Evolutionary conservation across 1,284 basidiomycete species (phyloP).

Genomic region (Irpex sp.): DNA sequence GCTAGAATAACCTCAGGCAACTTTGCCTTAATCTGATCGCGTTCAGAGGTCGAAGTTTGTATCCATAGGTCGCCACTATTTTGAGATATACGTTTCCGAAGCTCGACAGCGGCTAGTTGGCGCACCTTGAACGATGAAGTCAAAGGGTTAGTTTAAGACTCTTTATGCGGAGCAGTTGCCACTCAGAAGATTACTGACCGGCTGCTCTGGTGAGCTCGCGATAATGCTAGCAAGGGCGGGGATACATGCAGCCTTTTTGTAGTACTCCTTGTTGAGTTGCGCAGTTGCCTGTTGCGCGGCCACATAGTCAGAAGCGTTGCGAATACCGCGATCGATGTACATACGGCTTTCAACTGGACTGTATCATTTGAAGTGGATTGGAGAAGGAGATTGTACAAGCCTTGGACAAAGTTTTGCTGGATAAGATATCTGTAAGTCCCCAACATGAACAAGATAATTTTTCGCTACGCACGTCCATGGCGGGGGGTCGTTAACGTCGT

Average conservation of each 20-base stretch:
- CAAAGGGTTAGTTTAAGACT: constrained; percentile 67
- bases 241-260: constrained; percentile 89
- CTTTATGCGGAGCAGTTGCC: constrained; percentile 28
- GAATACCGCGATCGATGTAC: constrained; percentile 25
- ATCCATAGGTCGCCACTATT: constrained; percentile 87
- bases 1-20: constrained; percentile 78
- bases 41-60: constrained; percentile 64
- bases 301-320: constrained; percentile 3
- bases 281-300: constrained; percentile 73
- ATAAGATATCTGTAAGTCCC: constrained; percentile 1
- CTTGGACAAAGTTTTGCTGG: constrained; percentile 70
- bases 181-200: constrained; percentile 40
- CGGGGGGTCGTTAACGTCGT: constrained; percentile 14
- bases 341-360: constrained; percentile 80
- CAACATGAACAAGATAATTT: neutral
- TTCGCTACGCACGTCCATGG: constrained; percentile 26
- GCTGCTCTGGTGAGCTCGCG: constrained; percentile 75
- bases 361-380: constrained; percentile 89
- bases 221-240: constrained; percentile 90
- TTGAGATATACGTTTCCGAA: constrained; percentile 87
- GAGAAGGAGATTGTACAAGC: constrained; percentile 79
- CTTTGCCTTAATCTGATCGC: constrained; percentile 84
- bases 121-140: constrained; percentile 61
- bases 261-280: constrained; percentile 87
- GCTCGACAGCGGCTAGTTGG: constrained; percentile 97